Evolutionary conservation across 352 stramenopile genomes (phyloP).

Genomic region (Paralagenidium karlingii): DNA sequence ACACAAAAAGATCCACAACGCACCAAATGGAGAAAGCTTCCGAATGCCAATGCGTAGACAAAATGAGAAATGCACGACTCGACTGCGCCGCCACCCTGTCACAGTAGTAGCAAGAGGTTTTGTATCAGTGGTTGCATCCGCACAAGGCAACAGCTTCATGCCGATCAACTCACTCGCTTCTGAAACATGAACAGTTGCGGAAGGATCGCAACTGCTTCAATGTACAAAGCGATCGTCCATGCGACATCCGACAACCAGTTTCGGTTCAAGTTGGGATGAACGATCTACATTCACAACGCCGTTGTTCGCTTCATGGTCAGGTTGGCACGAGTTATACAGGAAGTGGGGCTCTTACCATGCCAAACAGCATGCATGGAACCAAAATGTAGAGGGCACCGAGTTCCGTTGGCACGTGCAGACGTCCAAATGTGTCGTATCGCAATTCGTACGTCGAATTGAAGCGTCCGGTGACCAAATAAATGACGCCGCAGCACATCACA

Average conservation of each 20-base stretch:
- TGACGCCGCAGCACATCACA: conserved; percentile 75
- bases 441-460: conserved; percentile 95
- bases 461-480: conserved; percentile 85
- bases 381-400: conserved; percentile 76
- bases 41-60: conserved; percentile 92
- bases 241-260: conserved; percentile 94
- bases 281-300: conserved; percentile 50
- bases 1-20: background rate
- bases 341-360: conserved; percentile 41
- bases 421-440: conserved; percentile 93
- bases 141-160: background rate
- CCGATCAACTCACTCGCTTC: conserved; percentile 77
- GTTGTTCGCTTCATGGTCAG: conserved; percentile 9
- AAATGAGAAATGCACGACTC: conserved; percentile 96
- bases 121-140: background rate
- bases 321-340: conserved; percentile 21
- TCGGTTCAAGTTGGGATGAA: conserved; percentile 93
- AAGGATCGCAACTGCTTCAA: conserved; percentile 94
- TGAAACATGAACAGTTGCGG: conserved; percentile 99
- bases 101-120: background rate
- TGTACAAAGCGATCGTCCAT: conserved; percentile 98
- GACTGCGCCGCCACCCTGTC: conserved; percentile 83
- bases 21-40: conserved; percentile 90
- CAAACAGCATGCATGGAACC: conserved; percentile 79
- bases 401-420: conserved; percentile 75